Evolutionary conservation across 257 asterid genomes (phyloP).

Genomic region (Capsicum chinense): DNA sequence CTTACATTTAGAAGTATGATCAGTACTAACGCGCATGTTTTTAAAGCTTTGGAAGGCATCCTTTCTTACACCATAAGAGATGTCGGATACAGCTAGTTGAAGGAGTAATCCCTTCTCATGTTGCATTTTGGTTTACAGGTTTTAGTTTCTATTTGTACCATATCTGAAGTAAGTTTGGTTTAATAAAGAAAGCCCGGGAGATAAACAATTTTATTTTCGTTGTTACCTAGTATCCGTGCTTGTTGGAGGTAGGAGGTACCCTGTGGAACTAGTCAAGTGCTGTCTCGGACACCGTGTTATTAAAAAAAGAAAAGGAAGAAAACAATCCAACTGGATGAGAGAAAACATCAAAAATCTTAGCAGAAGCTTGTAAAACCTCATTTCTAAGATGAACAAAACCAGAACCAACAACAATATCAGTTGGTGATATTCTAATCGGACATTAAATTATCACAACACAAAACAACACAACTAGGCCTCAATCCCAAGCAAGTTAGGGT

Average conservation of each 20-base stretch:
- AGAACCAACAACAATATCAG: not conserved
- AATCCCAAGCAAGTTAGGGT: not conserved
- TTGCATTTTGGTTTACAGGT: not conserved
- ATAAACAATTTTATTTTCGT: conserved; percentile 5
- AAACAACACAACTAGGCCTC: not conserved
- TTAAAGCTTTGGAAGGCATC: not conserved
- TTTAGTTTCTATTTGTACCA: not conserved
- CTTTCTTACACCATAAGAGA: not conserved
- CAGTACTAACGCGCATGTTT: not conserved
- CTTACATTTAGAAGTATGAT: not conserved
- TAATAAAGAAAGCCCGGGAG: not conserved
- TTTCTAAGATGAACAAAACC: not conserved
- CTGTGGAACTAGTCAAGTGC: not conserved
- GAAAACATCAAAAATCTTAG: not conserved
- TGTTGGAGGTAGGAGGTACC: not conserved
- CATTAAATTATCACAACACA: not conserved
- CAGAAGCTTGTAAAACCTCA: not conserved
- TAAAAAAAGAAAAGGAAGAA: not conserved
- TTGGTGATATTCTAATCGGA: not conserved
- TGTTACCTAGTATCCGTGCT: not conserved
- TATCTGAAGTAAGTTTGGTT: not conserved
- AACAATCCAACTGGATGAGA: not conserved
- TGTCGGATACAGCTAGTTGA: not conserved
- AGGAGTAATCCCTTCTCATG: not conserved
- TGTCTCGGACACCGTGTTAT: not conserved